These are phyloP conservation scores for Syzygium aromaticum DNA, from an alignment of 345 rosid genomes.

Conservation along the genomic window DNA sequence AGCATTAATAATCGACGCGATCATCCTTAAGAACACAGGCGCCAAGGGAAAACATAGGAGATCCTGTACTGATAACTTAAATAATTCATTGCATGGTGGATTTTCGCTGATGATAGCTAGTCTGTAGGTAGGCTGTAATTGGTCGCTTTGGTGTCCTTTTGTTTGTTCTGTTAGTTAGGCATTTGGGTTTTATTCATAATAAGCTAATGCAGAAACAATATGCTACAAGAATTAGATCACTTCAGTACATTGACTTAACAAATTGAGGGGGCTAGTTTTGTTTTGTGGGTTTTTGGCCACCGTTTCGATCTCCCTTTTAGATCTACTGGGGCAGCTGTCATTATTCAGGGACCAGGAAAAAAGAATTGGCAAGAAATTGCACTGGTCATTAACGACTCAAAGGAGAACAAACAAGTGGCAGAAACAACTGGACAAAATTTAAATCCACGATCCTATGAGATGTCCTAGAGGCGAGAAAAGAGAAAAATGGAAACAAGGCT, in stretches of 20 bases:
- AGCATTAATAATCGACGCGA: background rate
- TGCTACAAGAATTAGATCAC: background rate
- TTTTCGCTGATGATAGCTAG: background rate
- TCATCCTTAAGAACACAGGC: background rate
- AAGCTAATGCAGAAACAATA: background rate
- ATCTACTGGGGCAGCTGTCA: background rate
- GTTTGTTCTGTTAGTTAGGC: background rate
- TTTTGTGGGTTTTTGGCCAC: background rate
- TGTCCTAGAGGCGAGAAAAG: background rate
- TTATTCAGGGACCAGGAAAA: background rate
- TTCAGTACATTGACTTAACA: background rate
- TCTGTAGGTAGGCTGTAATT: background rate
- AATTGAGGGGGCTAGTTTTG: background rate
- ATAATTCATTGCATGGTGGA: background rate
- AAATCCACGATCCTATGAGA: background rate
- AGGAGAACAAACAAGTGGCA: background rate
- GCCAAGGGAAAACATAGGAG: background rate
- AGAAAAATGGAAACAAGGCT: background rate
- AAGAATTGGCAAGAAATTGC: background rate
- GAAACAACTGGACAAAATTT: background rate
- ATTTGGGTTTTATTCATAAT: background rate
- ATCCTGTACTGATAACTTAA: background rate
- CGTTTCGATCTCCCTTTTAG: background rate
- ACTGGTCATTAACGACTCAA: background rate
- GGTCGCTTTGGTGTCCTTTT: background rate